Evolutionary conservation across 1,139 yeast species (phyloP).

Genomic region (Kurtzmaniella quercitrusa): DNA sequence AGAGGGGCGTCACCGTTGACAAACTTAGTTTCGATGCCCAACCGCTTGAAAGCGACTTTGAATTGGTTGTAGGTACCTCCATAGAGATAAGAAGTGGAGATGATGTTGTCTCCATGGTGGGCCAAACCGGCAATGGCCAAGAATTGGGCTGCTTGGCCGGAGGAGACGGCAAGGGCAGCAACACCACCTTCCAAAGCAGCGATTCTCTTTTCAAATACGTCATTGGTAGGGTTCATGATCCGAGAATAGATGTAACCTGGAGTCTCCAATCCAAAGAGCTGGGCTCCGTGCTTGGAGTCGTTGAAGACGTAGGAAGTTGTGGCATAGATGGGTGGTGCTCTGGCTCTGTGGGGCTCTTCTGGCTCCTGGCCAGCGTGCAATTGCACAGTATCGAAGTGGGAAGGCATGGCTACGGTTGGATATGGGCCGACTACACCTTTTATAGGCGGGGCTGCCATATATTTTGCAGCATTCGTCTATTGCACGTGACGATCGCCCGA

Average conservation of each 20-base stretch:
- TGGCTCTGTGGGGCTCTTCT: conserved; percentile 60
- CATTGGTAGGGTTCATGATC: conserved; percentile 88
- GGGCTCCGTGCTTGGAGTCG: conserved; percentile 88
- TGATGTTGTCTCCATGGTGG: conserved; percentile 82
- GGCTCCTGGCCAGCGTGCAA: conserved; percentile 86
- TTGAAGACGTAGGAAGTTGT: conserved; percentile 83
- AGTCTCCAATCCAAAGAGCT: conserved; percentile 76
- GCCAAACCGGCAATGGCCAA: conserved; percentile 82
- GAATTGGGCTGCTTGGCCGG: conserved; percentile 96
- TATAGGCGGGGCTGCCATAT: not conserved
- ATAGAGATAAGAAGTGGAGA: conserved; percentile 82
- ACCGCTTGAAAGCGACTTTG: conserved; percentile 83
- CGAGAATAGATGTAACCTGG: conserved; percentile 87
- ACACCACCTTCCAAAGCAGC: conserved; percentile 93
- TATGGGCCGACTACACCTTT: conserved; percentile 2
- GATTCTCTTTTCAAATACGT: conserved; percentile 84
- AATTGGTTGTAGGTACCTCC: conserved; percentile 97
- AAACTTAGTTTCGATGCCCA: conserved; percentile 81
- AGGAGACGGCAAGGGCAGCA: conserved; percentile 84
- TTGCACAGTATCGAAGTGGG: conserved; percentile 85
- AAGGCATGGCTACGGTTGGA: conserved; percentile 29
- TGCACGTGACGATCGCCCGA: conserved; percentile 6
- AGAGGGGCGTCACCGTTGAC: conserved; percentile 73
- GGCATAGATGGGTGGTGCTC: conserved; percentile 92
- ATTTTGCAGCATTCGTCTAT: not conserved